These are phyloP conservation scores for Wickerhamomyces mucosus DNA, from an alignment of 805 yeast species.

Conservation along the genomic window DNA sequence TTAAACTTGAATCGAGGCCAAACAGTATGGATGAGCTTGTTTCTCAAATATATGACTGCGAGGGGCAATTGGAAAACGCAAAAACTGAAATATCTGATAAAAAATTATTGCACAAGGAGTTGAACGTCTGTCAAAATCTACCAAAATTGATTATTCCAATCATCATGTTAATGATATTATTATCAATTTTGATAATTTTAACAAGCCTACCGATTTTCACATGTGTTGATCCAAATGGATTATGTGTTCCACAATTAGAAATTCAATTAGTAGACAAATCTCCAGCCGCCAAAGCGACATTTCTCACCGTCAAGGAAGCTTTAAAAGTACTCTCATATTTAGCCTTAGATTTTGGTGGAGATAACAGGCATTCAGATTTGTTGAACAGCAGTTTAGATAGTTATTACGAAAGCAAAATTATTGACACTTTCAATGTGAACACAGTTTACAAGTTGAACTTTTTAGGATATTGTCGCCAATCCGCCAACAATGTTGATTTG, in stretches of 20 bases:
- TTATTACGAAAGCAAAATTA: constrained; percentile 22
- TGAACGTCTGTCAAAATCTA: too few species aligned
- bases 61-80: not conserved
- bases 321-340: constrained; percentile 34
- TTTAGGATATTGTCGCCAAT: constrained; percentile 39
- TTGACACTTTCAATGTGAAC: constrained; percentile 36
- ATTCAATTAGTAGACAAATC: constrained; percentile 30
- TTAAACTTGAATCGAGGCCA: not conserved
- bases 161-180: too few species aligned
- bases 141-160: too few species aligned
- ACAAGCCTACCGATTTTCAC: constrained; percentile 19
- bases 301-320: constrained; percentile 30
- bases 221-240: constrained; percentile 20
- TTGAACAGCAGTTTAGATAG: constrained; percentile 16
- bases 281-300: constrained; percentile 23
- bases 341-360: constrained; percentile 33
- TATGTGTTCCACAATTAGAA: constrained; percentile 35
- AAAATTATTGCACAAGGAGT: too few species aligned
- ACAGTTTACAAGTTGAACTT: constrained; percentile 35
- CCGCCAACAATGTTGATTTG: constrained; percentile 9
- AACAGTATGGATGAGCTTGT: constrained; percentile 4
- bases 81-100: too few species aligned
- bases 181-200: too few species aligned
- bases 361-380: constrained; percentile 9
- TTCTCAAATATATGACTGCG: not conserved